Conservation (phyloP, 805 yeast genomes). For the Sugiyamaella qingdaonensis region DNA sequence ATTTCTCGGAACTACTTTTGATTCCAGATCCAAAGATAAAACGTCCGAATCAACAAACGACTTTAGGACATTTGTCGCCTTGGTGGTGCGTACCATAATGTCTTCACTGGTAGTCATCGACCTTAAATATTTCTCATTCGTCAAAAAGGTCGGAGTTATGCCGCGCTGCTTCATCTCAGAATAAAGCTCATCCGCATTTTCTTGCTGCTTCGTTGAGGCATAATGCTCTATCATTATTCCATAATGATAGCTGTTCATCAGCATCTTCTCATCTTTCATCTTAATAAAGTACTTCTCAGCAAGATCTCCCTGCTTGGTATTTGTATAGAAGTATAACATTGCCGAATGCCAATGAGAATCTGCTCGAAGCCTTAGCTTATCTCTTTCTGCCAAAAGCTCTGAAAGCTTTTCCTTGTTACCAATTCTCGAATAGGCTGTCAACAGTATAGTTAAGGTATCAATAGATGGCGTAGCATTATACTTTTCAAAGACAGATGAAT, state of each 20-base stretch:
- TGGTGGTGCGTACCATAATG: conserved; percentile 3
- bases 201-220: conserved; percentile 11
- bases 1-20: conserved; percentile 27
- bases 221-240: conserved; percentile 23
- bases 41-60: conserved; percentile 16
- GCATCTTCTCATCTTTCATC: conserved; percentile 11
- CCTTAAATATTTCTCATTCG: conserved; percentile 26
- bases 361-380: conserved; percentile 24
- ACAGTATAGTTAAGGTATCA: conserved; percentile 25
- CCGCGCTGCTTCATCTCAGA: conserved; percentile 17
- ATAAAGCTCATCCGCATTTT: conserved; percentile 17
- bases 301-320: conserved; percentile 31
- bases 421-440: conserved; percentile 23
- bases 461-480: conserved; percentile 15
- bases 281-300: conserved; percentile 35
- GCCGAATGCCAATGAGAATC: conserved; percentile 31
- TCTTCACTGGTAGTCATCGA: background rate
- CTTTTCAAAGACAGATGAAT: conserved; percentile 23
- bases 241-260: conserved; percentile 20
- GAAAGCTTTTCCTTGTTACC: conserved; percentile 13
- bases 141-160: conserved; percentile 20
- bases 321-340: conserved; percentile 32
- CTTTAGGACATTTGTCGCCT: conserved; percentile 14
- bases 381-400: conserved; percentile 25
- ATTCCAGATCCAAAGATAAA: conserved; percentile 23